phyloP scores from a whole-genome alignment of 1,284 basidiomycete genomes.

The Tetrapyrgos nigripes region DNA sequence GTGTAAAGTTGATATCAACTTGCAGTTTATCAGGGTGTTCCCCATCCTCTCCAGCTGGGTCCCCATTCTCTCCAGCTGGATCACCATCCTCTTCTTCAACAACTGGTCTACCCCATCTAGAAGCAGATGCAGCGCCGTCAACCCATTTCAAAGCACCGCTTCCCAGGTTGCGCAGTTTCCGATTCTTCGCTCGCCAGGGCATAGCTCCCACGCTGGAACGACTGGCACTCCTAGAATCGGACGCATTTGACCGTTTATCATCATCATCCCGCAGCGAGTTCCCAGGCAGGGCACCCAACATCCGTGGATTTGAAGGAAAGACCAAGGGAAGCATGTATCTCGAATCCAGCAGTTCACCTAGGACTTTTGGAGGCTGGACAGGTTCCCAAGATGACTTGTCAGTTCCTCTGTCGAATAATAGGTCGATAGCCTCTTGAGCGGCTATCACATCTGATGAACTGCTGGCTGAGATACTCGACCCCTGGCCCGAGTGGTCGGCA shows the following conservation, averaged over 20 bases:
- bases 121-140: conserved; percentile 64
- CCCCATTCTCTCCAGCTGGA: conserved; percentile 35
- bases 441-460: conserved; percentile 42
- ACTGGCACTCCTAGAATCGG: conserved; percentile 43
- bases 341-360: conserved; percentile 90
- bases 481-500: conserved; percentile 33
- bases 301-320: conserved; percentile 80
- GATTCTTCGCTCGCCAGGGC: conserved; percentile 62
- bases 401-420: conserved; percentile 74
- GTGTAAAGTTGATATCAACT: conserved; percentile 53
- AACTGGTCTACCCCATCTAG: conserved; percentile 46
- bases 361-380: conserved; percentile 74
- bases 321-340: conserved; percentile 91
- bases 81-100: conserved; percentile 45
- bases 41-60: conserved; percentile 44
- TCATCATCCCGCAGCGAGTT: conserved; percentile 47
- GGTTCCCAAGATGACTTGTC: conserved; percentile 80
- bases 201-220: conserved; percentile 48
- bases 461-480: conserved; percentile 39
- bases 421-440: conserved; percentile 71
- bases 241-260: conserved; percentile 33
- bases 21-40: conserved; percentile 32
- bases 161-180: conserved; percentile 65
- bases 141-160: conserved; percentile 68
- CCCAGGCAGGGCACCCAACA: conserved; percentile 75